Conservation (phyloP, 331 rosid genomes). For the Quercus phellos region DNA sequence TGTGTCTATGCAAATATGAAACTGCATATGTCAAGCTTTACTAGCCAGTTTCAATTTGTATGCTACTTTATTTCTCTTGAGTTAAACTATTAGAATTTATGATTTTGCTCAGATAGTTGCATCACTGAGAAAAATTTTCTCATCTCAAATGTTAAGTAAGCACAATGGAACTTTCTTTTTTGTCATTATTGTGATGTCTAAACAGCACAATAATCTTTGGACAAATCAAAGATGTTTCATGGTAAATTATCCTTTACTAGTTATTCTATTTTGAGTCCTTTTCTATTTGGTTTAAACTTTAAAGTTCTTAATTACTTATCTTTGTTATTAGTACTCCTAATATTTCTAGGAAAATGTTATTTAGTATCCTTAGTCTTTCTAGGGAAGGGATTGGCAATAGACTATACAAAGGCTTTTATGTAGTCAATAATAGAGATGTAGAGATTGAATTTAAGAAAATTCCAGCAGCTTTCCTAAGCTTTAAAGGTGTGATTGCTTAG, state of each 20-base stretch:
- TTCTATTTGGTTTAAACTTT: no score
- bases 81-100: not conserved
- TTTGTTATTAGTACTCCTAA: no score
- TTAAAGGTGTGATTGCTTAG: no score
- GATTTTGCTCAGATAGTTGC: not conserved
- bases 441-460: no score
- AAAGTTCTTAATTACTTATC: no score
- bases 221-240: not conserved
- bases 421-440: no score
- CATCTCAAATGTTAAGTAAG: not conserved
- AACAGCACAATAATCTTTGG: not conserved
- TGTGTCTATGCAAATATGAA: not conserved
- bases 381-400: no score
- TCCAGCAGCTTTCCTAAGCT: no score
- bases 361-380: no score
- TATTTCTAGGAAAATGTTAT: no score
- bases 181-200: not conserved
- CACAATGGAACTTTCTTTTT: not conserved
- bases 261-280: no score
- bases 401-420: no score
- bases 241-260: not conserved
- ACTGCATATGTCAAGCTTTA: not conserved
- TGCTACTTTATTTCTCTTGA: not conserved
- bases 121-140: not conserved
- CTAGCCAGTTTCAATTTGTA: not conserved